Conservation (phyloP, 345 rosid species). For the Anacardium occidentale region DNA sequence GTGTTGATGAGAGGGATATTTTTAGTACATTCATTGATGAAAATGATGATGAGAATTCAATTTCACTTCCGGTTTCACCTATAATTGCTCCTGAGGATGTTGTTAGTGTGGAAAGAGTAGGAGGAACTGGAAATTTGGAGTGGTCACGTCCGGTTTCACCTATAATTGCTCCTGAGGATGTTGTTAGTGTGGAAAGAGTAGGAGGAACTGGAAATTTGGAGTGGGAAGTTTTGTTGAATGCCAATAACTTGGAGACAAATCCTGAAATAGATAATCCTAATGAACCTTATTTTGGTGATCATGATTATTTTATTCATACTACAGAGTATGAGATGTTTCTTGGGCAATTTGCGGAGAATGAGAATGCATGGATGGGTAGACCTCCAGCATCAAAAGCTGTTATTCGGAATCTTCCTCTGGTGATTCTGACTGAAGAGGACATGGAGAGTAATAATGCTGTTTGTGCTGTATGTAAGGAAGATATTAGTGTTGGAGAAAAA, state of each 20-base stretch:
- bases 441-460: constrained; percentile 40
- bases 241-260: constrained; percentile 53
- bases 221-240: constrained; percentile 84
- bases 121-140: constrained; percentile 43
- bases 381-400: constrained; percentile 70
- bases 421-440: constrained; percentile 48
- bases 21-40: constrained; percentile 58
- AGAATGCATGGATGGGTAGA: constrained; percentile 48
- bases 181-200: too few relatives aligned
- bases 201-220: too few relatives aligned
- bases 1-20: constrained; percentile 62
- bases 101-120: constrained; percentile 48
- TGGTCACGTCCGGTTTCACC: too few relatives aligned
- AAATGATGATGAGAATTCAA: constrained; percentile 58
- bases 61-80: constrained; percentile 54
- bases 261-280: constrained; percentile 42
- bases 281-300: constrained; percentile 52
- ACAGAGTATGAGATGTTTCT: constrained; percentile 71
- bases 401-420: constrained; percentile 57
- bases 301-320: constrained; percentile 56
- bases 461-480: constrained; percentile 92
- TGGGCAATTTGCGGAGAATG: constrained; percentile 74
- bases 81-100: constrained; percentile 52
- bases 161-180: too few relatives aligned
- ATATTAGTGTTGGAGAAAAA: constrained; percentile 51